Conservation (phyloP, 345 rosid genomes). For the Boechera divaricarpa region DNA sequence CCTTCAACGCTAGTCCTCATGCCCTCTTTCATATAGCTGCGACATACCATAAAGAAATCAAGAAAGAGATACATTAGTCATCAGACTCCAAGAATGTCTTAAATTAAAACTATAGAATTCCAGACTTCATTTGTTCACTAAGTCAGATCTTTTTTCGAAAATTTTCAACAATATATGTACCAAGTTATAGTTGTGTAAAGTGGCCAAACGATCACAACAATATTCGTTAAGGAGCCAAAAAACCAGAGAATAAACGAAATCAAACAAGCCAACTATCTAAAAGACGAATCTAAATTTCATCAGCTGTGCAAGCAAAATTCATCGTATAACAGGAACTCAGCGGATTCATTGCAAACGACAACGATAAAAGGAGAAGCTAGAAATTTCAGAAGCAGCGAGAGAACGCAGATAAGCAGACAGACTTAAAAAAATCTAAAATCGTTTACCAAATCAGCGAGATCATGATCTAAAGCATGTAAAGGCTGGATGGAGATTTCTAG, state of each 20-base stretch:
- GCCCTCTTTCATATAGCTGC: slow-evolving; percentile 95
- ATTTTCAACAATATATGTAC: slow-evolving; percentile 1
- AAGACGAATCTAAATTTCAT: not conserved
- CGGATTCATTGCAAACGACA: not conserved
- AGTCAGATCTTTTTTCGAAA: not conserved
- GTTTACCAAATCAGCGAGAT: slow-evolving; percentile 15
- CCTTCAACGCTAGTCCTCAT: slow-evolving; percentile 98
- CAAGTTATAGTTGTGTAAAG: not conserved
- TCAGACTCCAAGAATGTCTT: not conserved
- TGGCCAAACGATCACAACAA: not conserved
- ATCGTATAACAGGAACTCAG: not conserved
- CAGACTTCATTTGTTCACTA: slow-evolving; percentile 4
- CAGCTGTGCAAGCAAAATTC: not conserved
- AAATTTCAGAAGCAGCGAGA: slow-evolving; percentile 11
- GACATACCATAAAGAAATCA: slow-evolving; percentile 27
- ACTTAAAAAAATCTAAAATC: not conserved
- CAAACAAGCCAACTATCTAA: not conserved
- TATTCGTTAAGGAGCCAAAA: not conserved
- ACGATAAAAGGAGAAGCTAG: slow-evolving; percentile 5
- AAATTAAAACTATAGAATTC: not conserved
- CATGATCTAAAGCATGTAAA: slow-evolving; percentile 26
- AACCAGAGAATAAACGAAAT: not conserved
- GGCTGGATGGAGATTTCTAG: slow-evolving; percentile 42
- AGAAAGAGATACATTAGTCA: slow-evolving; percentile 27
- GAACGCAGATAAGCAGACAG: slow-evolving; percentile 5